Evolutionary conservation across 345 rosid species (phyloP), one percentile per base, ranked within the genome.

Genomic region (Salix suchowensis): DNA sequence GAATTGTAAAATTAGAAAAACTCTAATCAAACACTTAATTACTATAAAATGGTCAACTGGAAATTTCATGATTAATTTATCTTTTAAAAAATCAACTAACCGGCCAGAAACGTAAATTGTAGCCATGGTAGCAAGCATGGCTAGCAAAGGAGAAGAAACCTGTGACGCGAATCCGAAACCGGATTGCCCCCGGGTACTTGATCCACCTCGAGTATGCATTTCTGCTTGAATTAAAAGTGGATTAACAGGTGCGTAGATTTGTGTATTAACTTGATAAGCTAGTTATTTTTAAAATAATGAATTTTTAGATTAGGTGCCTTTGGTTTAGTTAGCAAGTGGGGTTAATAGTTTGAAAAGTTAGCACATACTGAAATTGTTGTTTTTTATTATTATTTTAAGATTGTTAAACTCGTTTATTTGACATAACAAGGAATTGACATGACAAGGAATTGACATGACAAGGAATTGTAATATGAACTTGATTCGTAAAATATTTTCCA

Each of bases 101-200:
- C 98, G 88, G 84, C 96, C 77, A 40, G 85, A 80, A 21, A 82
- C 82, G 30, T 82, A 79, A 72, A 79, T 40, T 8, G 85, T 72
- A 24, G 85, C 82, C 77, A 76, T 82, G 62, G 82, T 42, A 7
- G 82, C 82, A 37, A 82, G 73, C 85, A 82, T 82, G 62, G 80
- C 69, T 2, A 82, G 72, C 15, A 82, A 46, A 40, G 76, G 78
- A 64, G 75, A 32, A 54, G 78, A 72, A 44, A 69, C 71, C 16
- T 78, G 85, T 37, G 75, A 76, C 4, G 58, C 73, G 68, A 82
- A 67, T 34, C 74, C 73, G 55, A 74, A 78, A 55, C 76, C 76
- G 6, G 64, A 44, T 2, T 54, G 32, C 69, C 58, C 26, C 84
- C 87, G 83, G 83, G 72, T 80, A 76, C 78, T 74, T 5, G 84